Base-by-base conservation (phyloP, 202 grass and related monocot genomes). In the Elaeis oleifera region DNA sequence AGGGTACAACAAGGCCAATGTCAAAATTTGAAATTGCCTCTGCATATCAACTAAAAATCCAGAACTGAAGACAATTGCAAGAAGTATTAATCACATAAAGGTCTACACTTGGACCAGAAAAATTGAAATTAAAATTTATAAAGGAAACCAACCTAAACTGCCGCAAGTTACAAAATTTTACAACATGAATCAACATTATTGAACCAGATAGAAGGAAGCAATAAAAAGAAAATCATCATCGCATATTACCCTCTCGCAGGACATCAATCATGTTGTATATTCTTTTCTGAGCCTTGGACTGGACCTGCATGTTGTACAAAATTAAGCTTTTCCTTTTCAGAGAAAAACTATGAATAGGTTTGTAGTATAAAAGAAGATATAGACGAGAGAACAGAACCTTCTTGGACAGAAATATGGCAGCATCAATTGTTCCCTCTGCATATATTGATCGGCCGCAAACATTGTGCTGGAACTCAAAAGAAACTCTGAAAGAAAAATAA, bases 391-490 rank as follows among this genome's bases (percentile, higher is more conserved):
- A 80, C 16, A 18, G 28, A 71, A 8, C 87, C 87, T 85, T 97
- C 77, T 70, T 89, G 71, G 83, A 68, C 62, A 97, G 71, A 86
- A 97, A 97, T 17, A 81, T 74, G 49, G 92, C 88, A 3, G 88
- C 92, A 75, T 92, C 81, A 71, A 97, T 68, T 23, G 81, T 84
- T n/a, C 94, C 84, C 84, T 97, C 94, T 18, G 82, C 82, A 60
- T 97, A 97, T 64, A 92, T 86, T 64, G 84, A 92, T 56, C 88
- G 84, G 0, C 82, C 88, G 56, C 94, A 81, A 77, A 92, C 82
- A 71, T 92, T 97, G 77, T 97, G 94, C 58, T 92, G 88, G 82
- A 92, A 89, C 79, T 97, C 94, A 78, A 97, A 84, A 62, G 85
- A 92, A 72, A 92, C 94, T 32, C 84, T 97, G 60, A 56, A 11